These are phyloP conservation scores for Leishmania turanica DNA, from an alignment of 208 protist genomes.

Conservation along the genomic window DNA sequence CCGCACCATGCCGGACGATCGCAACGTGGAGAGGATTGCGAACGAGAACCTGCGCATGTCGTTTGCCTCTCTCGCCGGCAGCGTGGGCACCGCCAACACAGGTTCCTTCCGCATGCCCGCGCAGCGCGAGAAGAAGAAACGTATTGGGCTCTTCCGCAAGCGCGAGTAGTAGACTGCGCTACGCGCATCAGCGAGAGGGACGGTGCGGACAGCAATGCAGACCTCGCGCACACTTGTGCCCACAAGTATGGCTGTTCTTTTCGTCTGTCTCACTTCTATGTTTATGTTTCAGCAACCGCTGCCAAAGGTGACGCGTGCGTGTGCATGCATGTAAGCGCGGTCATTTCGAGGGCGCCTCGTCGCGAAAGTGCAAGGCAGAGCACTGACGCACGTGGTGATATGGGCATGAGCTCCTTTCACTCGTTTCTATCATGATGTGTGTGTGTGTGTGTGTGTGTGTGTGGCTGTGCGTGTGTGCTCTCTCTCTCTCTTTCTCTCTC, in stretches of 20 bases:
- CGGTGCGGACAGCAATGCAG: neutral
- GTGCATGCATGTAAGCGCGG: neutral
- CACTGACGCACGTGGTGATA: neutral
- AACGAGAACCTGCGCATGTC: conserved; percentile 89
- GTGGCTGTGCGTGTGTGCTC: neutral
- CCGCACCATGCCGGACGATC: conserved; percentile 43
- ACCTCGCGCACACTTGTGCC: neutral
- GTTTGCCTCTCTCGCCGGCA: conserved; percentile 69
- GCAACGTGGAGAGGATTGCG: conserved; percentile 65
- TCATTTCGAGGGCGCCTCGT: neutral
- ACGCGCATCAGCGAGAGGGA: neutral
- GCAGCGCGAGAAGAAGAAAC: conserved; percentile 45
- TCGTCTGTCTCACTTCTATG: neutral
- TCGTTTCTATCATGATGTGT: neutral
- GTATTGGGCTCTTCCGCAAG: conserved; percentile 24
- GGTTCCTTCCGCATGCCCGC: conserved; percentile 56
- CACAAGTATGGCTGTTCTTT: neutral
- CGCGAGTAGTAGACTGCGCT: conserved; percentile 8
- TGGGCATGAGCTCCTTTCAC: neutral
- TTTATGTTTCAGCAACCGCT: neutral
- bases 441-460: neutral
- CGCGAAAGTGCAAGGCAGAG: neutral
- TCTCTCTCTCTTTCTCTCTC: neutral
- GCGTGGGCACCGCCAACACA: conserved; percentile 54
- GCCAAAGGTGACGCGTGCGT: neutral